Evolutionary conservation across 2,329 filamentous ascomycete genomes (phyloP), one percentile per base, ranked within the genome.

Genomic region (Tothia fuscella): DNA sequence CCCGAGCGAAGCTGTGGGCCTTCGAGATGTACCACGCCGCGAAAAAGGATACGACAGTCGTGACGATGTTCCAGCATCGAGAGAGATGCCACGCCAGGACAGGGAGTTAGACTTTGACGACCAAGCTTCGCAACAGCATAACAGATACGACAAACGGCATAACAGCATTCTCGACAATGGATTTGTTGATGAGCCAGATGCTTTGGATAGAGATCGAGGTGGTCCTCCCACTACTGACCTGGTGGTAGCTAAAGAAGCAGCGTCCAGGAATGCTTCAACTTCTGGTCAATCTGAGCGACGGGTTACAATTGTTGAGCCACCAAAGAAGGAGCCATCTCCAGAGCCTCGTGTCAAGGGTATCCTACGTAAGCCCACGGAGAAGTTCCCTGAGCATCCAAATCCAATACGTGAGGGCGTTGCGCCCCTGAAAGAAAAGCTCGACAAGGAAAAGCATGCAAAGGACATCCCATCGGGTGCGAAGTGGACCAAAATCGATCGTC

Each of bases 401-500:
- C 81, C 85, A 0, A 71, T 93, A 26, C 76, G 88, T 16, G 89
- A 95, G 58, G 89, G 88, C 13, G 89, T 94, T 5, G 87, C 88
- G 2, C 88, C 88, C n/a, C 75, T 93, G 55, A 94, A 93, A 62
- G 86, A 93, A 56, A 17, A 28, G 12, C 24, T 43, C 17, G 31
- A 43, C 17, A 40, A 40, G 38, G 34, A 41, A 16, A 78, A 81
- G 59, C 78, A 78, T 56, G 59, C 58, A 42, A 77, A 80, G 47
- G 80, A 84, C 29, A 83, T 86, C 24, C 82, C 82, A 0, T 25
- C 30, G 17, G 41, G 33, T 19, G 41, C 41, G 2, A 41, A 41
- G 30, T 95, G 88, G 88, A 95, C 88, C 35, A 93, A 91, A 65
- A 88, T 96, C 55, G 84, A 82, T 56, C 78, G 88, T 43, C 78